Percentiles rank a stretch among this genome's conserved stretches.
These are phyloP conservation scores for Geotrichum carabidarum DNA, from an alignment of 1,139 yeast genomes.

Conservation along the genomic window DNA sequence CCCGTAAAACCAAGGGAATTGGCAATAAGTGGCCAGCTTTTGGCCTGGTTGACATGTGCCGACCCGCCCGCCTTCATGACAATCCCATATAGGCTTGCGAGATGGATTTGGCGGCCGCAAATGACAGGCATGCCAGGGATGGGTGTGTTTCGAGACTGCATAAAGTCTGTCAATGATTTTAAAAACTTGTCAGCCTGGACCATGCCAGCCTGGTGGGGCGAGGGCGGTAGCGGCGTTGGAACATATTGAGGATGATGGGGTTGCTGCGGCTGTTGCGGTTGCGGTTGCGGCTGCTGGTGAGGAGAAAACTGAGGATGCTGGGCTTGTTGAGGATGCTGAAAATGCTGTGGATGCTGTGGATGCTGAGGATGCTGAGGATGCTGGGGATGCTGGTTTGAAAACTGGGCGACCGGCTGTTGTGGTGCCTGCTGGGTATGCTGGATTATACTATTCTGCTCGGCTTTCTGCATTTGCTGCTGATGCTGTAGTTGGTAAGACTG, in stretches of 20 bases:
- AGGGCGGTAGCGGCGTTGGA: neutral
- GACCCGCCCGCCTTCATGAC: conserved; percentile 76
- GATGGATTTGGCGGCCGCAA: conserved; percentile 59
- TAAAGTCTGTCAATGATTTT: conserved; percentile 61
- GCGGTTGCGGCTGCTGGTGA: conserved; percentile 10
- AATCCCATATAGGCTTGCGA: conserved; percentile 62
- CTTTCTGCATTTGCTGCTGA: conserved; percentile 11
- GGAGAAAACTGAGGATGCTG: neutral
- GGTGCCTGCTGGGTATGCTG: conserved; percentile 11
- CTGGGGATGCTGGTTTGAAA: neutral
- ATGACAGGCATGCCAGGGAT: conserved; percentile 59
- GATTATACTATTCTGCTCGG: conserved; percentile 14
- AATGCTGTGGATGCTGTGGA: conserved; percentile 17
- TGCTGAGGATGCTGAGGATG: conserved; percentile 26
- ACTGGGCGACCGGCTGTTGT: conserved; percentile 2
- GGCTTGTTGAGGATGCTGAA: conserved; percentile 20
- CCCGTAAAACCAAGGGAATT: conserved; percentile 45
- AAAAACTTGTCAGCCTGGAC: conserved; percentile 50
- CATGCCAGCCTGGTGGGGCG: neutral
- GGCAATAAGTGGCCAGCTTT: conserved; percentile 42
- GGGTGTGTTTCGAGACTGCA: conserved; percentile 72
- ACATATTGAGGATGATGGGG: conserved; percentile 3
- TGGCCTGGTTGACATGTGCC: conserved; percentile 48
- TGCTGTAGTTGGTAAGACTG: conserved; percentile 7
- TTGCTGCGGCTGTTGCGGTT: conserved; percentile 13